Conservation (phyloP, 2,329 filamentous ascomycete species). For the Rutstroemia sp. region DNA sequence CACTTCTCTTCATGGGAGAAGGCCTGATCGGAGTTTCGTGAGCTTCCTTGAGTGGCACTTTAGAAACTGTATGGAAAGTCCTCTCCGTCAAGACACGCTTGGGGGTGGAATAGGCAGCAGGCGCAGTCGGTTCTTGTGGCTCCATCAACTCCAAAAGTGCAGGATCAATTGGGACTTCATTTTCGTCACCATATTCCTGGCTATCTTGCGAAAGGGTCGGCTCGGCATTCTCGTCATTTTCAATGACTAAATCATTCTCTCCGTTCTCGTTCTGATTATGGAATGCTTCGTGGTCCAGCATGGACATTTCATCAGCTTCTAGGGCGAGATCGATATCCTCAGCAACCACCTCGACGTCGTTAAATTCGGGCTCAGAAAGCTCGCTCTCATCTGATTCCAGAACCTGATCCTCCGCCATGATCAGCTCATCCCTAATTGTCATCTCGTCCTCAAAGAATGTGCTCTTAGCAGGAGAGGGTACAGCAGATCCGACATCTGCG, state of each 20-base stretch:
- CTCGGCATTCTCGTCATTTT: slow-evolving; percentile 25
- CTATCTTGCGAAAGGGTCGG: slow-evolving; percentile 52
- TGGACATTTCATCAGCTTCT: slow-evolving; percentile 54
- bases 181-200: slow-evolving; percentile 62
- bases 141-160: slow-evolving; percentile 30
- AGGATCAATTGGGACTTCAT: slow-evolving; percentile 49
- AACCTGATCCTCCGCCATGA: slow-evolving; percentile 30
- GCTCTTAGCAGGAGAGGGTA: slow-evolving; percentile 32
- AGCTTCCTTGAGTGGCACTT: slow-evolving; percentile 66
- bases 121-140: slow-evolving; percentile 3
- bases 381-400: slow-evolving; percentile 12
- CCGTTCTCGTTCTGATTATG: slow-evolving; percentile 9
- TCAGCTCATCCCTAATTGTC: slow-evolving; percentile 36
- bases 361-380: slow-evolving; percentile 31
- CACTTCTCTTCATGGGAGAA: slow-evolving; percentile 34
- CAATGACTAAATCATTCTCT: not conserved
- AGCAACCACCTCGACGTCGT: slow-evolving; percentile 41
- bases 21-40: slow-evolving; percentile 35
- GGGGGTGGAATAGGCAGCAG: slow-evolving; percentile 18
- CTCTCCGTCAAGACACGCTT: slow-evolving; percentile 27
- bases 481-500: not conserved
- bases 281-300: slow-evolving; percentile 36
- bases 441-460: slow-evolving; percentile 58
- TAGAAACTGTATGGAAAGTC: slow-evolving; percentile 66
- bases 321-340: slow-evolving; percentile 51